Base-by-base conservation (phyloP, 1,284 basidiomycete genomes). In the Cryptococcus deneoformans region DNA sequence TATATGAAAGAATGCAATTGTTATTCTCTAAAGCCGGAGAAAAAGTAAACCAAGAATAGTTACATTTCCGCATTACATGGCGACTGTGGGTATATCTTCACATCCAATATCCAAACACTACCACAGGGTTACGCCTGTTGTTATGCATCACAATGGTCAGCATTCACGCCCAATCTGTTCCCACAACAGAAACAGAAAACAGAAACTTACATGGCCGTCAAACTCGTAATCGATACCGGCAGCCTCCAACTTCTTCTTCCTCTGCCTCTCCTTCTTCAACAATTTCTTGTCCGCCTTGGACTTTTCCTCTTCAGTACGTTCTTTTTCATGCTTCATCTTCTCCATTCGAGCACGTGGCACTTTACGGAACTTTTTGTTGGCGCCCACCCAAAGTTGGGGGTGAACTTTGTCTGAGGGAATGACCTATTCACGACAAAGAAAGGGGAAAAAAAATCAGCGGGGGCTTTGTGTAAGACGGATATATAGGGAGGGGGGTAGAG, bases 171-270 rank as follows among this genome's bases (percentile, higher is more conserved):
- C 29, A 29, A 29, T 29, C 29, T 29, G 29, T 29, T 29, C 29
- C 29, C 29, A 29, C 5, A 29, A 29, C 3, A 29, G 29, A 29
- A 29, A 29, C 29, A 29, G 11, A 35, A 7, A 39, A 51, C 9
- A 39, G 24, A 45, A 37, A 67, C 69, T 66, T 56, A 69, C 68
- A 64, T 76, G 72, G 45, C 82, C 85, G 53, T 86, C 85, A 59
- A 95, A 89, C 64, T 93, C 86, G 73, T 99, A 99, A 52, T 89
- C 84, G 73, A 99, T 97, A 5, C 94, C 95, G 7, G 84, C 80
- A 53, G 86, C 86, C 59, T 84, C 83, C 59, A 99, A 80, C 79
- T 90, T 91, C 46, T 85, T 83, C 71, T 90, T 89, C 64, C 88
- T 86, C 70, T 85, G 81, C 53, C 83, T 81, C 73, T 98, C 89